Evolutionary conservation across 352 stramenopile genomes (phyloP).

Genomic region (Globisporangium alternatum): DNA sequence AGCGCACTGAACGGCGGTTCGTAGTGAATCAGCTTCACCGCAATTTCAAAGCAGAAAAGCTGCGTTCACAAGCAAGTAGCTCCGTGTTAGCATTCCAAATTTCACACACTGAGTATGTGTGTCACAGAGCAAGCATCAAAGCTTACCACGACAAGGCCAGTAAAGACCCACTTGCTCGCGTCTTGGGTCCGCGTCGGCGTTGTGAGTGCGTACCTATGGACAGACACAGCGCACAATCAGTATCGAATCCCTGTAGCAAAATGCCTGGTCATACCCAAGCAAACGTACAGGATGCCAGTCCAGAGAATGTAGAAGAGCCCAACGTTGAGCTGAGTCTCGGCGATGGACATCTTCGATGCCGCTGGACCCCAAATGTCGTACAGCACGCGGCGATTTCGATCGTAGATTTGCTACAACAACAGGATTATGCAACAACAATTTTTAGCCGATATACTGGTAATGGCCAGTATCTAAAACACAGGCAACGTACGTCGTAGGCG

Average conservation of each 20-base stretch:
- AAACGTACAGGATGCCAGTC: conserved; percentile 55
- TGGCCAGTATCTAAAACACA: background rate
- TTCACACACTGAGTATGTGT: background rate
- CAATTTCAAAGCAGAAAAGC: conserved; percentile 53
- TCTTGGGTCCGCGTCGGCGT: conserved; percentile 33
- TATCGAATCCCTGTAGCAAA: background rate
- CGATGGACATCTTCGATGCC: conserved; percentile 36
- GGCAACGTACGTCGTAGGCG: conserved; percentile 55
- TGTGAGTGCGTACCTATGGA: conserved; percentile 46
- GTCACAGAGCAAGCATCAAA: background rate
- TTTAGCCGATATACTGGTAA: background rate
- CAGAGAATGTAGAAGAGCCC: conserved; percentile 69
- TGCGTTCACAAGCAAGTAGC: conserved; percentile 10
- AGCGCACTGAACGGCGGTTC: conserved; percentile 47
- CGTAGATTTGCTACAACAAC: conserved; percentile 50
- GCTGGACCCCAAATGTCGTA: conserved; percentile 69
- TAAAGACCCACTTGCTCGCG: conserved; percentile 48
- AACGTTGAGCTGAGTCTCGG: conserved; percentile 56
- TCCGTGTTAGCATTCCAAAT: background rate
- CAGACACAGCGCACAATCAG: background rate
- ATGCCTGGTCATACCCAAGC: background rate
- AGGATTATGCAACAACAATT: background rate
- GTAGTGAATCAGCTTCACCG: conserved; percentile 50
- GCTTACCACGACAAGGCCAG: conserved; percentile 44
- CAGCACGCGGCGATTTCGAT: conserved; percentile 40